These are phyloP conservation scores for Wolfiporia cocos DNA, from an alignment of 1,284 basidiomycete species.

Conservation along the genomic window DNA sequence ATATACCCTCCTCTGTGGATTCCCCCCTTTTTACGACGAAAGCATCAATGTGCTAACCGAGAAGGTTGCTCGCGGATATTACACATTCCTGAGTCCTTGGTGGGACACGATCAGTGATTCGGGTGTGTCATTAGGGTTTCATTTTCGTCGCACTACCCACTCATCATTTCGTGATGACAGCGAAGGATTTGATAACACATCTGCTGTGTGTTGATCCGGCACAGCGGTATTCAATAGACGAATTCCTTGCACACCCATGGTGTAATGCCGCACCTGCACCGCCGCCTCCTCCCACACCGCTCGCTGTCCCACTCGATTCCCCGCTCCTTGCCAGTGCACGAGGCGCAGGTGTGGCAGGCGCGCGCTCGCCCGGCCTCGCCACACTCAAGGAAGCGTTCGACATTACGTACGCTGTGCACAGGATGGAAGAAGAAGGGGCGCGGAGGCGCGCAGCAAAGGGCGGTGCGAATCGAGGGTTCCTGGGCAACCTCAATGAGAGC, in stretches of 20 bases:
- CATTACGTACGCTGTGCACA: slow-evolving; percentile 97
- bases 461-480: slow-evolving; percentile 75
- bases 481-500: slow-evolving; percentile 89
- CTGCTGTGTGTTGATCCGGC: slow-evolving; percentile 94
- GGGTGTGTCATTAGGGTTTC: slow-evolving; percentile 42
- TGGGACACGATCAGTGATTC: slow-evolving; percentile 94
- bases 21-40: slow-evolving; percentile 99
- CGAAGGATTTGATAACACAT: slow-evolving; percentile 94
- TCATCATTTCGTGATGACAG: slow-evolving; percentile 31
- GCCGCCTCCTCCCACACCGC: slow-evolving; percentile 51
- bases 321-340: slow-evolving; percentile 82
- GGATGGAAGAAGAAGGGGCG: slow-evolving; percentile 98
- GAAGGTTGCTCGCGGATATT: slow-evolving; percentile 96
- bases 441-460: slow-evolving; percentile 78
- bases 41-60: slow-evolving; percentile 97
- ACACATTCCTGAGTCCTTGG: slow-evolving; percentile 98
- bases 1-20: slow-evolving; percentile 98
- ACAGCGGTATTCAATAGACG: slow-evolving; percentile 95
- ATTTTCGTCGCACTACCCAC: slow-evolving; percentile 1
- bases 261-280: slow-evolving; percentile 67
- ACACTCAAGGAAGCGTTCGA: slow-evolving; percentile 98
- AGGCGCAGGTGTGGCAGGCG: slow-evolving; percentile 49
- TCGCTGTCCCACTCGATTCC: slow-evolving; percentile 74
- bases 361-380: slow-evolving; percentile 87
- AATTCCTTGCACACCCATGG: slow-evolving; percentile 98